Evolutionary conservation across 129 eudicot species (phyloP).

Genomic region (Chrysanthemum lavandulifolium): DNA sequence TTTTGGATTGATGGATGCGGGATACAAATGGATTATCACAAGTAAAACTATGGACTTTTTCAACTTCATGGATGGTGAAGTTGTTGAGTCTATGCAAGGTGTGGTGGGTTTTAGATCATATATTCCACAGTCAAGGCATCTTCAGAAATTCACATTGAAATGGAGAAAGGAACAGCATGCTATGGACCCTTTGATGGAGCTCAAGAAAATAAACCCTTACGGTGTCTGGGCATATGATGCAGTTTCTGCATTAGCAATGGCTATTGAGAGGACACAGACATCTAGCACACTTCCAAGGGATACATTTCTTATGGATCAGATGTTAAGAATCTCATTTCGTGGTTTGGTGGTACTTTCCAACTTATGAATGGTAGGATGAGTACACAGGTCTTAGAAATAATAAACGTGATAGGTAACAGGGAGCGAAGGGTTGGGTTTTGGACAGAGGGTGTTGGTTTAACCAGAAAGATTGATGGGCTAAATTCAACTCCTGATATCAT

Average conservation of each 20-base stretch:
- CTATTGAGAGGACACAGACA: conserved; percentile 28
- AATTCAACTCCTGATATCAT: conserved; percentile 20
- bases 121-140: conserved; percentile 33
- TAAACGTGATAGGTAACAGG: conserved; percentile 35
- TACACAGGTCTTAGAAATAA: conserved; percentile 23
- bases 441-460: conserved; percentile 30
- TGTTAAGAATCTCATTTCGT: conserved; percentile 23
- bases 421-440: conserved; percentile 52
- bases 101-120: conserved; percentile 35
- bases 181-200: conserved; percentile 7
- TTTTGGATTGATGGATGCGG: conserved; percentile 48
- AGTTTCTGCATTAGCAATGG: conserved; percentile 44
- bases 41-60: conserved; percentile 26
- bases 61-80: conserved; percentile 16
- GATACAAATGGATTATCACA: conserved; percentile 56
- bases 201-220: conserved; percentile 13
- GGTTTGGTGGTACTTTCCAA: conserved; percentile 37
- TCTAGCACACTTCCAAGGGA: conserved; percentile 5
- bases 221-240: conserved; percentile 59
- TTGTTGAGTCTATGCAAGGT: conserved; percentile 45
- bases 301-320: conserved; percentile 23
- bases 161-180: conserved; percentile 27
- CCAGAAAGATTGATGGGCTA: conserved; percentile 2
- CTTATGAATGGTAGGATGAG: conserved; percentile 24
- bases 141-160: conserved; percentile 22